Evolutionary conservation across 2,329 filamentous ascomycete genomes (phyloP).

Genomic region (Ceratocystis diversiconidia): DNA sequence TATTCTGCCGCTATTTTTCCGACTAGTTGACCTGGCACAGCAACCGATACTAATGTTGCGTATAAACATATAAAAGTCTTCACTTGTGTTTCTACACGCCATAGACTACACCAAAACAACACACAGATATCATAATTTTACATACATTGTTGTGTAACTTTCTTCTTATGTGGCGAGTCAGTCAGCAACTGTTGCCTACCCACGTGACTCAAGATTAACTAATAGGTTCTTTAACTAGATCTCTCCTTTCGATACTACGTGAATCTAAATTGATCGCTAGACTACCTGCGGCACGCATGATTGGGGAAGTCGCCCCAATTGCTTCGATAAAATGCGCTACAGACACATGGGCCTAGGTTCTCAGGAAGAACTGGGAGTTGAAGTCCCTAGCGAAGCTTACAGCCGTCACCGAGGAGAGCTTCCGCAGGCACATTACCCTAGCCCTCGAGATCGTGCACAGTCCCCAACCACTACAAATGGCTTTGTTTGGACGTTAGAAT

Average conservation of each 20-base stretch:
- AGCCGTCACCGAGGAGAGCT: not conserved
- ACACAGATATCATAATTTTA: not conserved
- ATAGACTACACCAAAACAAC: not conserved
- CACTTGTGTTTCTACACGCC: too few species aligned
- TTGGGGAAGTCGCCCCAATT: not conserved
- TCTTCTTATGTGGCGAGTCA: not conserved
- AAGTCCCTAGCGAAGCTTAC: not conserved
- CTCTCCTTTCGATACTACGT: not conserved
- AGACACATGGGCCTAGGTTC: not conserved
- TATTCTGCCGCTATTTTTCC: not conserved
- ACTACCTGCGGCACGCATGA: not conserved
- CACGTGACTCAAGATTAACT: not conserved
- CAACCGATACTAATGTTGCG: not conserved
- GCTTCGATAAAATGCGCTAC: not conserved
- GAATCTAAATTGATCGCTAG: not conserved
- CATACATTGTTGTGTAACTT: not conserved
- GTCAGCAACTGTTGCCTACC: not conserved
- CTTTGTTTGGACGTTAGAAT: not conserved
- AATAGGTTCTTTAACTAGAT: not conserved
- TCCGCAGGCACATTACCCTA: not conserved
- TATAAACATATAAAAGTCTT: too few species aligned
- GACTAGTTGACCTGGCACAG: not conserved
- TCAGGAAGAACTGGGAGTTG: not conserved
- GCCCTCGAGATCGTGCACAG: not conserved
- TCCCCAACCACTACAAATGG: not conserved